Percentiles rank a stretch among this genome's conserved stretches.
Evolutionary conservation across 441 rosid genomes (phyloP).

Genomic region (Gossypium lobatum): DNA sequence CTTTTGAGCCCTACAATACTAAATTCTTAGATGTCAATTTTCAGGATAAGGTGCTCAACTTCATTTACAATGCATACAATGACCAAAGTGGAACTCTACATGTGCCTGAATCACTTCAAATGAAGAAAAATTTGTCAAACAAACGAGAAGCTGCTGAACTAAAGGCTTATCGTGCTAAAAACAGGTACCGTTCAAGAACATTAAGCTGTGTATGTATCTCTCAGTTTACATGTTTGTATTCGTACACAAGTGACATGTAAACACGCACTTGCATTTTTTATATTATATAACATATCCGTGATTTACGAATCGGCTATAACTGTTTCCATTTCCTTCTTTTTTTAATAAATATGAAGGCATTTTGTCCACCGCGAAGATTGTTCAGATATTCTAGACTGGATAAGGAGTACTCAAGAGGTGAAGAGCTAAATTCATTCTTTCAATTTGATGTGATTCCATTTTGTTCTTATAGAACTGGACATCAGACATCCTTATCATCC

Average conservation of each 20-base stretch:
- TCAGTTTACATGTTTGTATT: neutral
- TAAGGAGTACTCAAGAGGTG: constrained; percentile 37
- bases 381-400: constrained; percentile 64
- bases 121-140: constrained; percentile 45
- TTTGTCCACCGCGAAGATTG: constrained; percentile 60
- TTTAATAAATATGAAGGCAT: constrained; percentile 42
- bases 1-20: neutral
- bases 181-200: constrained; percentile 31
- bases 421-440: constrained; percentile 21
- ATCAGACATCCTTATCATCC: constrained; percentile 3
- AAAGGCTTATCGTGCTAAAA: constrained; percentile 56
- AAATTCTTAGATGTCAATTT: neutral
- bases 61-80: constrained; percentile 19
- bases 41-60: constrained; percentile 69
- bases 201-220: neutral
- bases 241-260: neutral
- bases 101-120: constrained; percentile 30
- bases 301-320: neutral
- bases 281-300: neutral
- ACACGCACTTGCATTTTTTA: neutral
- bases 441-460: constrained; percentile 10
- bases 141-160: constrained; percentile 47
- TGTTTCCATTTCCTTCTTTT: constrained; percentile 3
- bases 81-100: neutral
- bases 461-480: constrained; percentile 4